Percentiles rank a stretch among this genome's conserved stretches.
Evolutionary conservation across 169 alveolate genomes (phyloP).

Genomic region (Perkinsus olseni): DNA sequence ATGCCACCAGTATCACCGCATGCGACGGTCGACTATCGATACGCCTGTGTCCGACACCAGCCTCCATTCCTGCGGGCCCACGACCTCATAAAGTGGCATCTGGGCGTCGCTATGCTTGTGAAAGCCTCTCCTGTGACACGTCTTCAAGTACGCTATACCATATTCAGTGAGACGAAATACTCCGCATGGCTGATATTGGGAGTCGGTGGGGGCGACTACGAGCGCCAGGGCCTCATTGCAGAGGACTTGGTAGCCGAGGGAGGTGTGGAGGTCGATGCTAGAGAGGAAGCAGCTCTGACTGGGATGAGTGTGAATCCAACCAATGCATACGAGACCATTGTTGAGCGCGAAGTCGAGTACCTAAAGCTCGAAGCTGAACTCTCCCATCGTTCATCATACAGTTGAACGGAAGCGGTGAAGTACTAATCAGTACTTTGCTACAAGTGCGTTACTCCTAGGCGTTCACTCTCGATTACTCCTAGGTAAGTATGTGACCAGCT

Average conservation of each 20-base stretch:
- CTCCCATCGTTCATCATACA: too few species aligned
- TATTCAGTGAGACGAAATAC: slow-evolving; percentile 34
- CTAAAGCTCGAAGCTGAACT: too few species aligned
- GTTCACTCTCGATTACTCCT: not conserved
- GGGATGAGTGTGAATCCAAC: slow-evolving; percentile 56
- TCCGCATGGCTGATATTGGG: slow-evolving; percentile 7
- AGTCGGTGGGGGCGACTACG: slow-evolving; percentile 40
- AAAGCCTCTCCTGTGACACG: slow-evolving; percentile 30
- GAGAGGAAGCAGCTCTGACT: slow-evolving; percentile 27
- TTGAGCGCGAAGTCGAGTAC: not conserved
- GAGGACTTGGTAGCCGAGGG: slow-evolving; percentile 27
- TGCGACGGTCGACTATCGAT: not conserved
- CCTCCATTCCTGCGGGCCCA: not conserved
- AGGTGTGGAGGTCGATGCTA: slow-evolving; percentile 42
- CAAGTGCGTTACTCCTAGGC: too few species aligned
- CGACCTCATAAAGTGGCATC: not conserved
- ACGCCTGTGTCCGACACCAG: not conserved
- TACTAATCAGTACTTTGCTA: not conserved
- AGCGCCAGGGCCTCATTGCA: slow-evolving; percentile 43
- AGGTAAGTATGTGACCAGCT: too few species aligned
- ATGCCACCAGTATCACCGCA: not conserved
- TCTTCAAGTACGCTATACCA: slow-evolving; percentile 20
- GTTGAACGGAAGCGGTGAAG: not conserved
- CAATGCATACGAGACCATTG: slow-evolving; percentile 27
- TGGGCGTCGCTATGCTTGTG: slow-evolving; percentile 30